Evolutionary conservation across 331 rosid species (phyloP).

Genomic region (Phaseolus coccineus): DNA sequence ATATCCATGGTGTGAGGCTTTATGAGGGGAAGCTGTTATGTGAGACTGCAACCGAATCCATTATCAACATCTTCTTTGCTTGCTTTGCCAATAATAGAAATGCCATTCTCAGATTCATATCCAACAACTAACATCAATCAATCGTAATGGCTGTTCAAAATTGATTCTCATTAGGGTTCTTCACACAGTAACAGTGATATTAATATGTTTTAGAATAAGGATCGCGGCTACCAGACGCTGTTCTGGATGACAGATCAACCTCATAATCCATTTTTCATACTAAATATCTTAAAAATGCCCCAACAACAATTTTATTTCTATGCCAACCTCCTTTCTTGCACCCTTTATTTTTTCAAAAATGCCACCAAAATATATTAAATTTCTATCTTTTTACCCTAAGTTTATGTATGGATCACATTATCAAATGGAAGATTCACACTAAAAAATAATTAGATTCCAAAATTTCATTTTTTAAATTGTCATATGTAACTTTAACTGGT

Average conservation of each 20-base stretch:
- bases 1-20: conserved; percentile 59
- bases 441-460: too few species aligned
- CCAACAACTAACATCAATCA: conserved; percentile 20
- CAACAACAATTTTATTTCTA: too few species aligned
- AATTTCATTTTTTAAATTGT: too few species aligned
- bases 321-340: too few species aligned
- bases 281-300: too few species aligned
- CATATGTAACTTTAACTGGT: too few species aligned
- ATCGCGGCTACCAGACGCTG: conserved; percentile 77
- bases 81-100: conserved; percentile 75
- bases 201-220: conserved; percentile 49
- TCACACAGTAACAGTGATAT: conserved; percentile 20
- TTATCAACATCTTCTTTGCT: conserved; percentile 49
- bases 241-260: conserved; percentile 50
- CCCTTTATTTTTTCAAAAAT: too few species aligned
- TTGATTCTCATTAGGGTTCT: conserved; percentile 8
- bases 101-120: conserved; percentile 75
- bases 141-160: conserved; percentile 27
- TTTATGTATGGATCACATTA: too few species aligned
- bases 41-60: conserved; percentile 63
- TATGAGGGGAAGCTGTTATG: conserved; percentile 77
- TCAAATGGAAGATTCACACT: too few species aligned
- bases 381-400: too few species aligned
- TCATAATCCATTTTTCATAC: conserved; percentile 41
- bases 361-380: too few species aligned